Evolutionary conservation across 306 rosid genomes (phyloP).

Genomic region (Datisca glomerata): DNA sequence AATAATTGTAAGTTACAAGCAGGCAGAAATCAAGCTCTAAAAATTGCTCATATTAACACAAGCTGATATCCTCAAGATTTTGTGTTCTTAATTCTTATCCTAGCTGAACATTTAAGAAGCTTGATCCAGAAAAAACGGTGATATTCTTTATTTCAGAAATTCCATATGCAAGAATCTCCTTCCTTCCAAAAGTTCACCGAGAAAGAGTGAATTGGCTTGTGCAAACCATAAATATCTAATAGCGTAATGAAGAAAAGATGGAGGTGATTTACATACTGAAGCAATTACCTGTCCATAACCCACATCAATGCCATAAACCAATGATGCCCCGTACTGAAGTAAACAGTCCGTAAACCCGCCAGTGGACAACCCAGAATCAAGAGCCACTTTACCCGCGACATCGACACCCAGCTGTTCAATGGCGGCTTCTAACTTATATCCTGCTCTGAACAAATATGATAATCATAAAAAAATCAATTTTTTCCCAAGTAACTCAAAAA

Average conservation of each 20-base stretch:
- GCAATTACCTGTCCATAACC: conserved; percentile 87
- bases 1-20: too few relatives aligned
- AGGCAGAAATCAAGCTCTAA: too few relatives aligned
- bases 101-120: too few relatives aligned
- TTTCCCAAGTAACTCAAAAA: too few relatives aligned
- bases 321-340: conserved; percentile 85
- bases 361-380: conserved; percentile 89
- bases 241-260: too few relatives aligned
- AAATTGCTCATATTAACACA: too few relatives aligned
- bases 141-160: background rate
- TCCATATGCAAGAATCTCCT: background rate
- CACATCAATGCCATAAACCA: conserved; percentile 85
- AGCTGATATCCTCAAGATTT: too few relatives aligned
- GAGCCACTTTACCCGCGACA: conserved; percentile 76
- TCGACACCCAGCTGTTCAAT: conserved; percentile 64
- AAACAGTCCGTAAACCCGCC: conserved; percentile 96
- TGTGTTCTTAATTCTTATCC: too few relatives aligned
- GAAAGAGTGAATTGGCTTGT: too few relatives aligned
- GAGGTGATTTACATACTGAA: too few relatives aligned
- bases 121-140: background rate
- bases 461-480: too few relatives aligned
- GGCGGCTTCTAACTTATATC: conserved; percentile 91
- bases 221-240: too few relatives aligned
- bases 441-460: conserved; percentile 45
- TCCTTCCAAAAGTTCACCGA: background rate